phyloP scores from a whole-genome alignment of 2,329 filamentous ascomycete species.

The Scolecobasidium constrictum region DNA sequence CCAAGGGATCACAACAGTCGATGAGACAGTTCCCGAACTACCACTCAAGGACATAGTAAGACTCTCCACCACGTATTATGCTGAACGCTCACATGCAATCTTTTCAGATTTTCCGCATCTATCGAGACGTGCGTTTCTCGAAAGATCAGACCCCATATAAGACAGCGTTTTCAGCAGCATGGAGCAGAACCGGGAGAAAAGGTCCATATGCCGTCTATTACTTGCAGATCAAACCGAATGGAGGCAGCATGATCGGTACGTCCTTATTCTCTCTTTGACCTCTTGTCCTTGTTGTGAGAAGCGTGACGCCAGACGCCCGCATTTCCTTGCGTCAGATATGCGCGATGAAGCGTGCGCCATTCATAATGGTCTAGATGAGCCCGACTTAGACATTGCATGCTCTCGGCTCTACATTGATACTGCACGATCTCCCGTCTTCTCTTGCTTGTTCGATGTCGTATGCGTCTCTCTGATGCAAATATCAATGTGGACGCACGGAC shows the following conservation, averaged over 20 bases:
- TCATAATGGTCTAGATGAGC: no score
- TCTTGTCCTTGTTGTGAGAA: neutral
- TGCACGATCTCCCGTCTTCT: no score
- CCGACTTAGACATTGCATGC: no score
- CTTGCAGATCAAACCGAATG: conserved; percentile 63
- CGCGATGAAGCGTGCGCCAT: no score
- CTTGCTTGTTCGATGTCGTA: no score
- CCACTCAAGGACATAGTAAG: conserved; percentile 69
- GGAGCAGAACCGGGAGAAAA: conserved; percentile 51
- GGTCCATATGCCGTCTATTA: conserved; percentile 85
- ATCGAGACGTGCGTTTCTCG: conserved; percentile 75
- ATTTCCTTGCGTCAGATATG: no score
- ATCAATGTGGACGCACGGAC: no score
- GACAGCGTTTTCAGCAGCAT: conserved; percentile 76
- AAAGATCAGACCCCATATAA: conserved; percentile 84
- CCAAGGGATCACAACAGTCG: conserved; percentile 56
- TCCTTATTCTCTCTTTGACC: neutral
- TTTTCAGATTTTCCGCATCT: conserved; percentile 64
- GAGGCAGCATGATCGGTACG: conserved; percentile 58
- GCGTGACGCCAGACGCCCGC: no score
- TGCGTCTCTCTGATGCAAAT: no score
- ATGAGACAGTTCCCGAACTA: conserved; percentile 76
- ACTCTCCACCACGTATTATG: no score
- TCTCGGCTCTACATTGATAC: no score
- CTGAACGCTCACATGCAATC: no score